These are phyloP conservation scores for Trypanosoma lewisi DNA, from an alignment of 208 protist genomes.

Conservation along the genomic window DNA sequence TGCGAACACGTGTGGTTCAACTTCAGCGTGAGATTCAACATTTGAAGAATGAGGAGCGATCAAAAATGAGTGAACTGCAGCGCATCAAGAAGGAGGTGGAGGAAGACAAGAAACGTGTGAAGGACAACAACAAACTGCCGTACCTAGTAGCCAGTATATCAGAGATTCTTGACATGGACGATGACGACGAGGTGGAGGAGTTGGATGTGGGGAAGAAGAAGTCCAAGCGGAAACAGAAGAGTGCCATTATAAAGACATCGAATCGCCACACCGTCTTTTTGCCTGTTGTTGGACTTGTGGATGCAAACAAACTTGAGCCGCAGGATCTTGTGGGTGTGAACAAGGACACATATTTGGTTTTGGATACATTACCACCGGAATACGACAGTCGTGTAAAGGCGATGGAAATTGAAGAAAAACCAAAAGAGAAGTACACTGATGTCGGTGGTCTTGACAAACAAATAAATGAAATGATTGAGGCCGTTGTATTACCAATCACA, in stretches of 20 bases:
- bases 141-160: conserved; percentile 87
- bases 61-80: conserved; percentile 51
- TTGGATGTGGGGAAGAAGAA: conserved; percentile 68
- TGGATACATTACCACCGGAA: conserved; percentile 99
- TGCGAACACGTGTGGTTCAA: conserved; percentile 42
- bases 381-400: conserved; percentile 99
- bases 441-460: conserved; percentile 99
- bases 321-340: conserved; percentile 99
- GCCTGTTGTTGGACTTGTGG: conserved; percentile 99
- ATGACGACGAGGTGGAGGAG: conserved; percentile 76
- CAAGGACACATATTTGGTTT: conserved; percentile 99
- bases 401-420: conserved; percentile 99
- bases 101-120: conserved; percentile 62
- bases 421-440: conserved; percentile 99
- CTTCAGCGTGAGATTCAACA: conserved; percentile 74
- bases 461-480: conserved; percentile 98
- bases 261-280: conserved; percentile 99
- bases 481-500: conserved; percentile 99
- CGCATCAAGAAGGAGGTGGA: conserved; percentile 62
- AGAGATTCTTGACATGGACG: conserved; percentile 80
- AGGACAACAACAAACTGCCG: conserved; percentile 83
- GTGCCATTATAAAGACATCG: conserved; percentile 99
- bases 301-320: conserved; percentile 94
- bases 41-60: conserved; percentile 57
- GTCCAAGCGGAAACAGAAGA: conserved; percentile 87